These are phyloP conservation scores for Botrytis tulipae DNA, from an alignment of 2,329 filamentous ascomycete genomes.

Conservation along the genomic window DNA sequence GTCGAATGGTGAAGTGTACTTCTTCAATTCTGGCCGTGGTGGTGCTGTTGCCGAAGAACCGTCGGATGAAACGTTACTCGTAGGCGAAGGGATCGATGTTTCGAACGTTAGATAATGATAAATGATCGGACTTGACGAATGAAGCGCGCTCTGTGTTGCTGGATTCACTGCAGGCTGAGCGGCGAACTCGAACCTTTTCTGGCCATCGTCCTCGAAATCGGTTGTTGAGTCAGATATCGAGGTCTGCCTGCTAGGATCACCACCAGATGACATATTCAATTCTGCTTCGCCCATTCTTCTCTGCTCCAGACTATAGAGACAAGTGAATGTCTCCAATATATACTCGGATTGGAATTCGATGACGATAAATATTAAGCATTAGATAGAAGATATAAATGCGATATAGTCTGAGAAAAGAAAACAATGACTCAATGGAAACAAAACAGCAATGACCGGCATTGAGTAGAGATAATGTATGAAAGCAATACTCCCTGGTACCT, in stretches of 20 bases:
- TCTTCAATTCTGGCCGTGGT: conserved; percentile 60
- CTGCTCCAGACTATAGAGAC: background rate
- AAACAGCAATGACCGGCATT: background rate
- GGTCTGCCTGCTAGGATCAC: conserved; percentile 24
- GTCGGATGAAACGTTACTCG: conserved; percentile 22
- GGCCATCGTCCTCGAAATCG: conserved; percentile 20
- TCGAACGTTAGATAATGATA: conserved; percentile 39
- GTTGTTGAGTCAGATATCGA: conserved; percentile 19
- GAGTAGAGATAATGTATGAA: background rate
- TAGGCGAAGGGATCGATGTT: conserved; percentile 32
- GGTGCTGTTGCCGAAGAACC: conserved; percentile 41
- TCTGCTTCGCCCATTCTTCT: conserved; percentile 27
- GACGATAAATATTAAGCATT: background rate
- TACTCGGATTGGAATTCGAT: background rate
- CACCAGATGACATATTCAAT: conserved; percentile 24
- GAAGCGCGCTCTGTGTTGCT: conserved; percentile 16
- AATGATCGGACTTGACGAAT: conserved; percentile 28
- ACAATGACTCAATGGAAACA: background rate
- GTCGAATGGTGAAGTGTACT: conserved; percentile 67
- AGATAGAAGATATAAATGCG: background rate
- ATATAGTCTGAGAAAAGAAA: background rate
- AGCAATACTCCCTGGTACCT: background rate
- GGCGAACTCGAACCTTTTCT: conserved; percentile 9
- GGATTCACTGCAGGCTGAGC: background rate
- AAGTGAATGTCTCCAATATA: background rate